Base-by-base conservation (phyloP, 1,284 basidiomycete genomes). In the Ceratobasidium sp. region DNA sequence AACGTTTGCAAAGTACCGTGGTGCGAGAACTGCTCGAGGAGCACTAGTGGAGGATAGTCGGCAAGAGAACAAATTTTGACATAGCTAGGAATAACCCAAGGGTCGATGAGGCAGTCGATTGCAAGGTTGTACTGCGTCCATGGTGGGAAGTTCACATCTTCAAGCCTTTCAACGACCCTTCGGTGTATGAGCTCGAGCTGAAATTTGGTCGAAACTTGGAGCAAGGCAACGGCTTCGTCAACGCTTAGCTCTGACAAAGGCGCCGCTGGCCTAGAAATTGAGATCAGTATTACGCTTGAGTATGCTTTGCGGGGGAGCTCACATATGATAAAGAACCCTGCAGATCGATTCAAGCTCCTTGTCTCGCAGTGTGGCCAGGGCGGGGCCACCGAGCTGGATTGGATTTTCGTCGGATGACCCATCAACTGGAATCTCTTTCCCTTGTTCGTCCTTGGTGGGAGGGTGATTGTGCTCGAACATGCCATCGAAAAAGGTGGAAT, bases 321-420 rank as follows among this genome's bases (percentile, higher is more conserved):
- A 68, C 65, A 68, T 54, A 16, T 68, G 51, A 56, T 56, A 68
- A 13, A 68, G 29, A 11, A 68, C 65, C 19, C 14, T 31, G 39
- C 65, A 68, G 7, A 68, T 68, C 8, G 37, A 24, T 24, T 68
- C 65, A 11, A 68, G 31, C 39, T 68, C 65, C 13, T 9, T 8
- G 27, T 68, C 65, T 6, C 41, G n/a, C 39, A 68, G 41, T 27
- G 65, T 56, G 19, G 65, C 65, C n/a, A 56, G 51, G 14, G 65
- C 31, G 43, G 37, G 65, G 19, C 74, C 64, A 16, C 66, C 56
- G 2, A 74, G 46, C 13, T 54, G 41, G 34, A 74, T 62, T 13
- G 64, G 74, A 29, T 74, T 46, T 8, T 68, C 66, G 56, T 74
- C 74, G 41, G 74, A 74, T 16, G 74, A 74, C 14, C 74, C 74